Base-by-base conservation (phyloP, 2,329 filamentous ascomycete genomes). In the Aspergillus ibericus region DNA sequence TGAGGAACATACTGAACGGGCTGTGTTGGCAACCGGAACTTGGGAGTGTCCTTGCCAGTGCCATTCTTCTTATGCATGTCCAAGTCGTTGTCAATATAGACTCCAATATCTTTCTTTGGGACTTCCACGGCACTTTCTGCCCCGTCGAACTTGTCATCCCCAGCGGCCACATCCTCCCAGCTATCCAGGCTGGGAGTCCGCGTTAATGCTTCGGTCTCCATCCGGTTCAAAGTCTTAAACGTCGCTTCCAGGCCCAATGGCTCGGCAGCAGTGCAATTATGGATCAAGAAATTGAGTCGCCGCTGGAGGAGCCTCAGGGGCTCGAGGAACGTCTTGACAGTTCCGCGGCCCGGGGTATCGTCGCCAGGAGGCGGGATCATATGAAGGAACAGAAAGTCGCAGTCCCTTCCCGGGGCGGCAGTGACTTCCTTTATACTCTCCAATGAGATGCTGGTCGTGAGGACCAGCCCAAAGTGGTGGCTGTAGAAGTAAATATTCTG, bases 401-500 rank as follows among this genome's bases (percentile, higher is more conserved):
- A 96, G 68, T 97, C 92, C 71, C 88, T 88, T 18, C 95, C 95
- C 12, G 92, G 89, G 1, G 92, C 92, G 36, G 91, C 91, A 22
- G 92, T 97, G 42, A 98, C 91, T 75, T 98, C 95, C 8, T 87
- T 86, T 57, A 99, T 91, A 18, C 84, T 87, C 55, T 88, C 84
- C 58, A 99, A 81, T 55, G 83, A 86, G 52, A 96, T 85, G 15
- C 85, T 85, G 52, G 92, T 93, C 1, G 93, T 90, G 35, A 96
- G 82, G 0, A 98, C 89, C 5, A 99, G 83, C 5, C 95, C 95
- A 72, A 97, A 87, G 70, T 97, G 91, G 70, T 98, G 90, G 67
- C 93, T 96, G 76, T 97, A 99, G 71, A 99, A 98, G 75, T 96
- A 98, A 72, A 99, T 87, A 63, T 93, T 90, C 61, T 89, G 87